A percentile compares a stretch with the other conserved stretches of the same genome.
Evolutionary conservation across 495 filamentous ascomycete genomes (phyloP).

Genomic region (Aspergillus mulundensis): DNA sequence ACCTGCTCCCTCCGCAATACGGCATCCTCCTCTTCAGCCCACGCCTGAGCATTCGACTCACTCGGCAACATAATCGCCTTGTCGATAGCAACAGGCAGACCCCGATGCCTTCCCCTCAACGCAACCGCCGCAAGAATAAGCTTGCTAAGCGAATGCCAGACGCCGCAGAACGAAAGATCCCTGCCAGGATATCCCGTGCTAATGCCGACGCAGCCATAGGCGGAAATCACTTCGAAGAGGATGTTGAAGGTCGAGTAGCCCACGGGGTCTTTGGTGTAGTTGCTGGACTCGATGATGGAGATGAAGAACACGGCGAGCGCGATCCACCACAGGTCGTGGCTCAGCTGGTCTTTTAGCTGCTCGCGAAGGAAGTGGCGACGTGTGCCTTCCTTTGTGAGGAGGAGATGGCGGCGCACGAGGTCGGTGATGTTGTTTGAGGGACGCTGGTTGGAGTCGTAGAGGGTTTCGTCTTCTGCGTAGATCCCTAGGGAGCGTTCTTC

Average conservation of each 20-base stretch:
- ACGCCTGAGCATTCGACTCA: conserved; percentile 41
- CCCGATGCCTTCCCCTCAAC: conserved; percentile 73
- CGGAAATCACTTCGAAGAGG: conserved; percentile 78
- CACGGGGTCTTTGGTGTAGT: conserved; percentile 63
- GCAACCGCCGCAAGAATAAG: conserved; percentile 74
- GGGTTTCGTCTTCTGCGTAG: conserved; percentile 44
- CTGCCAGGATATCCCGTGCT: conserved; percentile 64
- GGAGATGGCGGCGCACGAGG: conserved; percentile 22
- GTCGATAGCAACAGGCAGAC: conserved; percentile 77
- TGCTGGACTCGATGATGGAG: conserved; percentile 63
- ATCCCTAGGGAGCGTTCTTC: conserved; percentile 71
- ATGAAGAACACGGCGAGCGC: conserved; percentile 70
- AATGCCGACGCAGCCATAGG: conserved; percentile 83
- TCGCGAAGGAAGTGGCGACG: conserved; percentile 55
- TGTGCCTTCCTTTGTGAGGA: conserved; percentile 27
- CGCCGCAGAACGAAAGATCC: conserved; percentile 69
- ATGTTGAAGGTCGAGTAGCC: conserved; percentile 79
- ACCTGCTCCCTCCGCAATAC: conserved; percentile 35
- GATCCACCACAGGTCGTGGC: conserved; percentile 87
- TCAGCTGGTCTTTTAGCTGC: conserved; percentile 73
- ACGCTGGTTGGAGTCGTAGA: conserved; percentile 15
- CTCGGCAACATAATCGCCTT: conserved; percentile 70
- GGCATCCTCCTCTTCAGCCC: conserved; percentile 60
- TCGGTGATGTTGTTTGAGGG: conserved; percentile 23
- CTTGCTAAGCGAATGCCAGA: conserved; percentile 69